Evolutionary conservation across 331 rosid species (phyloP).

Genomic region (Telfairia occidentalis): DNA sequence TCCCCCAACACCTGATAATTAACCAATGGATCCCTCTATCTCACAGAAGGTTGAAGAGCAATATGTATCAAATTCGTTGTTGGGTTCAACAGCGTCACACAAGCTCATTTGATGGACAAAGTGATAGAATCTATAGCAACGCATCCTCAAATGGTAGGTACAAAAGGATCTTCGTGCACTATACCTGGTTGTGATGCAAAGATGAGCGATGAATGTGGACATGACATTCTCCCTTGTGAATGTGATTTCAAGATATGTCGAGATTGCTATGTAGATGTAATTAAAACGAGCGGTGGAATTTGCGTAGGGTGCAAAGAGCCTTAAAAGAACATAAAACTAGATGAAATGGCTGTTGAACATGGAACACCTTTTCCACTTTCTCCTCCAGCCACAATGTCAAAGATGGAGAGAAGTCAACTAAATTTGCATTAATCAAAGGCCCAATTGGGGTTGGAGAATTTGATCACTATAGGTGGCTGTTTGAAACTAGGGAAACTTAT

Average conservation of each 20-base stretch:
- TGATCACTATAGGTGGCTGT: slow-evolving; percentile 74
- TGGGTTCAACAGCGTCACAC: slow-evolving; percentile 67
- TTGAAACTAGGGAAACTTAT: slow-evolving; percentile 67
- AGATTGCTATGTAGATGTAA: slow-evolving; percentile 73
- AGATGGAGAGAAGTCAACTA: slow-evolving; percentile 37
- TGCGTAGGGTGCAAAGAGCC: slow-evolving; percentile 87
- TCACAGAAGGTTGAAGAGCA: slow-evolving; percentile 91
- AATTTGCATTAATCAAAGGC: slow-evolving; percentile 27
- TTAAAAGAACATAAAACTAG: slow-evolving; percentile 43
- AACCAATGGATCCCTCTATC: slow-evolving; percentile 42
- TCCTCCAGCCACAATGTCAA: slow-evolving; percentile 39
- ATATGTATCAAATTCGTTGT: slow-evolving; percentile 74
- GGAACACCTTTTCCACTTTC: slow-evolving; percentile 44
- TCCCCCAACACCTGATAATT: slow-evolving; percentile 79
- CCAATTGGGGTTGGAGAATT: slow-evolving; percentile 53
- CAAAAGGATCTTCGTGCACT: slow-evolving; percentile 63
- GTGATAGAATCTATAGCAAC: slow-evolving; percentile 71
- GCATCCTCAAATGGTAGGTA: slow-evolving; percentile 94
- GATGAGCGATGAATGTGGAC: slow-evolving; percentile 84
- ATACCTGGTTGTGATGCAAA: slow-evolving; percentile 68
- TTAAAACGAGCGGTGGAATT: slow-evolving; percentile 40
- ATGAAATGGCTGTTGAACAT: slow-evolving; percentile 35
- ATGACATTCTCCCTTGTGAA: slow-evolving; percentile 63
- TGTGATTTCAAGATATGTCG: slow-evolving; percentile 78
- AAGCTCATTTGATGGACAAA: slow-evolving; percentile 91